phyloP scores from a whole-genome alignment of 2,329 filamentous ascomycete species.

The Cladorrhinum sp. region DNA sequence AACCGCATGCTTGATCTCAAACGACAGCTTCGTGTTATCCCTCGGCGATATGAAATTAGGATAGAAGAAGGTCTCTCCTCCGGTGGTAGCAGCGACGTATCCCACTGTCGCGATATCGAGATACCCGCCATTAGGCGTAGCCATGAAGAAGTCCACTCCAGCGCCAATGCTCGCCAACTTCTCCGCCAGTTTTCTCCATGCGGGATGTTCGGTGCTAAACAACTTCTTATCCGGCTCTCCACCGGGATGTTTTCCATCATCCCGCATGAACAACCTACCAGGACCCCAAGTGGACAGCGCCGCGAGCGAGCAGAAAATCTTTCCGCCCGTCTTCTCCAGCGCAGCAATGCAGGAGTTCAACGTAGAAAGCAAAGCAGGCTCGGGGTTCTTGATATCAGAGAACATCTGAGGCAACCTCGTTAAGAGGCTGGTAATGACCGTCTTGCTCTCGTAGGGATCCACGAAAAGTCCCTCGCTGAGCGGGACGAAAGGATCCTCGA shows the following conservation, averaged over 20 bases:
- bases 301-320: constrained; percentile 82
- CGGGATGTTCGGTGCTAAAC: constrained; percentile 83
- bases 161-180: constrained; percentile 86
- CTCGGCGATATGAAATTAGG: constrained; percentile 90
- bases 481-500: constrained; percentile 94
- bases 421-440: constrained; percentile 84
- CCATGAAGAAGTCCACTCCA: constrained; percentile 92
- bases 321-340: constrained; percentile 82
- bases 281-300: constrained; percentile 91
- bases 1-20: constrained; percentile 82
- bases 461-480: constrained; percentile 91
- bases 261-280: constrained; percentile 77
- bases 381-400: constrained; percentile 81
- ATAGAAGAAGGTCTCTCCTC: constrained; percentile 94
- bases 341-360: constrained; percentile 82
- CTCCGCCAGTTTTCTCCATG: constrained; percentile 80
- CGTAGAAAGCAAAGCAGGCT: constrained; percentile 81
- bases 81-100: constrained; percentile 82
- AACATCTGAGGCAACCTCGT: constrained; percentile 82
- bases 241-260: constrained; percentile 81
- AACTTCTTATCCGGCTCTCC: constrained; percentile 91
- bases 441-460: constrained; percentile 85
- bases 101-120: constrained; percentile 91
- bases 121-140: constrained; percentile 84
- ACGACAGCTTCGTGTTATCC: constrained; percentile 77